Conservation (phyloP, 2,329 filamentous ascomycete species). For the Neonectria neomacrospora region DNA sequence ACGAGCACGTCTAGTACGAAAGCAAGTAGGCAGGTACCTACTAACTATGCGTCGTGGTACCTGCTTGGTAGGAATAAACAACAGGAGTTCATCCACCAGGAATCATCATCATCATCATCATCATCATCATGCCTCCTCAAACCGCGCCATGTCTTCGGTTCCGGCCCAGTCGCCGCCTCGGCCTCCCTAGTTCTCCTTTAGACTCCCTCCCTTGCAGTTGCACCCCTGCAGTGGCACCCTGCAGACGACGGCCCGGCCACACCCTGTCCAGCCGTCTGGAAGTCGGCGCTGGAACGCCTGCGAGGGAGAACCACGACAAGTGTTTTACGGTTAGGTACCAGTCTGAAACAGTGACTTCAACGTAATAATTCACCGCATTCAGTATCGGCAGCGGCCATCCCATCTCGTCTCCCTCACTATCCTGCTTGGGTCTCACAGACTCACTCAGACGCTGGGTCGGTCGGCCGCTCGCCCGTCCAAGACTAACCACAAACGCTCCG, state of each 20-base stretch:
- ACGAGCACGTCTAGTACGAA: neutral
- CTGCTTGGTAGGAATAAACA: too few species aligned
- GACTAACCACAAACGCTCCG: neutral
- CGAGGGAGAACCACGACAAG: neutral
- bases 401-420: neutral
- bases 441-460: neutral
- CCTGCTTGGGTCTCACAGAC: neutral
- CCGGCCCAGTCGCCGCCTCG: conserved; percentile 4
- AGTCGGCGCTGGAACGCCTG: neutral
- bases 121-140: neutral
- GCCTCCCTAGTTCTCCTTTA: neutral
- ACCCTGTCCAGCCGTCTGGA: neutral
- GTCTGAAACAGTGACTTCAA: neutral
- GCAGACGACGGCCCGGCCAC: neutral
- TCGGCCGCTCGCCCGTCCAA: too few species aligned
- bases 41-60: too few species aligned
- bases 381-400: neutral
- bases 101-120: neutral
- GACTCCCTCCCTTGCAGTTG: neutral
- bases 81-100: neutral
- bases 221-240: too few species aligned
- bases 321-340: neutral
- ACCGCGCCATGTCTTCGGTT: conserved; percentile 8
- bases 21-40: neutral
- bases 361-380: neutral